Percentiles rank a stretch among this genome's conserved stretches.
These are phyloP conservation scores for Phytophthora vignae DNA, from an alignment of 352 stramenopile genomes.

Conservation along the genomic window DNA sequence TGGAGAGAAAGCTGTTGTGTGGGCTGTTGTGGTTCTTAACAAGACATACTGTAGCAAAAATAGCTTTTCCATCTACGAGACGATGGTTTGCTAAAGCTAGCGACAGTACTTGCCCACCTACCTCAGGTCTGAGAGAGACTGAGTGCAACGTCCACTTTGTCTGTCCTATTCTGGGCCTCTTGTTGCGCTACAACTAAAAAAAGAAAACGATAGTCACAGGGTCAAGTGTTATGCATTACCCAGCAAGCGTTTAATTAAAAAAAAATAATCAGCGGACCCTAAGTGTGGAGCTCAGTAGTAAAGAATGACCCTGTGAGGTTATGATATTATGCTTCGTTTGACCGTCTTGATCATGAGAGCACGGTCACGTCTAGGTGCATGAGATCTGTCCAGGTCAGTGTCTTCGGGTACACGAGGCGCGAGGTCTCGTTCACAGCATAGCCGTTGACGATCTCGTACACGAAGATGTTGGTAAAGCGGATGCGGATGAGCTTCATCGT, in stretches of 20 bases:
- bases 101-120: not conserved
- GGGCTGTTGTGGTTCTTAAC: not conserved
- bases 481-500: constrained; percentile 50
- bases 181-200: not conserved
- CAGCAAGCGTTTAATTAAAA: no score
- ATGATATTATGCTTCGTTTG: no score
- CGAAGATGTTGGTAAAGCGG: constrained; percentile 51
- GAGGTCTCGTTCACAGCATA: constrained; percentile 40
- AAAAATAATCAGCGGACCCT: no score
- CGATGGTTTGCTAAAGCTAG: not conserved
- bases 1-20: constrained; percentile 2
- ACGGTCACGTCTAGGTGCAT: constrained; percentile 30
- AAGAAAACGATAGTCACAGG: no score
- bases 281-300: no score
- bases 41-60: constrained; percentile 18
- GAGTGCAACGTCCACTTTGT: not conserved
- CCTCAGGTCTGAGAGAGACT: not conserved
- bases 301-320: no score
- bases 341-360: constrained; percentile 16
- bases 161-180: not conserved
- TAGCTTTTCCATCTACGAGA: constrained; percentile 7
- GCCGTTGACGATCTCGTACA: constrained; percentile 44
- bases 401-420: constrained; percentile 40
- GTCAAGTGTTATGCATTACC: no score
- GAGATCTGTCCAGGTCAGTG: constrained; percentile 41